Evolutionary conservation across 2,329 filamentous ascomycete species (phyloP).

Genomic region (Pseudonectria buxi): DNA sequence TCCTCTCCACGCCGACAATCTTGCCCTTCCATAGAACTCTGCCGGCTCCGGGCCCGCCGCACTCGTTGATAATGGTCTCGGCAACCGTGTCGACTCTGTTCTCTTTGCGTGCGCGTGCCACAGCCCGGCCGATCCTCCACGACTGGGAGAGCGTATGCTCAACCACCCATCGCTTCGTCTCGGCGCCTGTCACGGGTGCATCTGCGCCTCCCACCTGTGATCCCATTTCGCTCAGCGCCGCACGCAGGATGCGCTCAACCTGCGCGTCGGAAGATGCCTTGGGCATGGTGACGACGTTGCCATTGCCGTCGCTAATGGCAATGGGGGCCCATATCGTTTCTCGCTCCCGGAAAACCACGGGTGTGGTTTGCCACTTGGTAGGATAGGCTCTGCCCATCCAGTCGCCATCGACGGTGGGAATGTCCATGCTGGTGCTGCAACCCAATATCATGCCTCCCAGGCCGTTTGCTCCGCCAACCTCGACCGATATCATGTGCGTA

Average conservation of each 20-base stretch:
- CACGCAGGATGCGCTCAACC: conserved; percentile 43
- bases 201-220: conserved; percentile 44
- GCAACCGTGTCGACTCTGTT: conserved; percentile 49
- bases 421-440: conserved; percentile 43
- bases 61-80: conserved; percentile 52
- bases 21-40: conserved; percentile 58
- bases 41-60: conserved; percentile 45
- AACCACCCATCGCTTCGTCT: conserved; percentile 45
- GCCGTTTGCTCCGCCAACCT: conserved; percentile 63
- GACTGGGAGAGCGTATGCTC: conserved; percentile 46
- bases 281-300: conserved; percentile 44
- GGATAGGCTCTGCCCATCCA: conserved; percentile 53
- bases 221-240: conserved; percentile 49
- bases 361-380: conserved; percentile 49
- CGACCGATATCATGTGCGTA: conserved; percentile 54
- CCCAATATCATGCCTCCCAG: conserved; percentile 52
- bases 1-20: conserved; percentile 53
- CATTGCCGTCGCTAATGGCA: conserved; percentile 45
- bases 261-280: conserved; percentile 38
- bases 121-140: conserved; percentile 55
- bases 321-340: conserved; percentile 39
- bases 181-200: conserved; percentile 40
- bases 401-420: conserved; percentile 47
- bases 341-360: conserved; percentile 44
- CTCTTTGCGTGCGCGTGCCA: conserved; percentile 41